phyloP scores from a whole-genome alignment of 2,329 filamentous ascomycete genomes.

The Hypoxylon sp. region DNA sequence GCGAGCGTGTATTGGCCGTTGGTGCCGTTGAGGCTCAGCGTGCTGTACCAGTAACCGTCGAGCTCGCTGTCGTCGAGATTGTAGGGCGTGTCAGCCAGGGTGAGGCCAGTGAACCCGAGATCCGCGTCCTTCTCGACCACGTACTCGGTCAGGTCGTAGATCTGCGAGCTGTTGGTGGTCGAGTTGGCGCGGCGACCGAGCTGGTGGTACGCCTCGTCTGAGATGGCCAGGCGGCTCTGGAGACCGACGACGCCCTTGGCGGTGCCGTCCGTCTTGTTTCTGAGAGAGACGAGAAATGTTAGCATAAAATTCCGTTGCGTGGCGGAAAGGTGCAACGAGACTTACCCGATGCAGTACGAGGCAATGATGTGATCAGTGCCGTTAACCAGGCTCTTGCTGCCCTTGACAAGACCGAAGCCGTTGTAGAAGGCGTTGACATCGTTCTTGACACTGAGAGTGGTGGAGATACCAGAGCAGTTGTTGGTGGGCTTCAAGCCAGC shows the following conservation, averaged over 20 bases:
- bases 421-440: slow-evolving; percentile 22
- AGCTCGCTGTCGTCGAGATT: slow-evolving; percentile 19
- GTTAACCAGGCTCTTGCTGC: slow-evolving; percentile 14
- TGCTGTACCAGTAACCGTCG: slow-evolving; percentile 24
- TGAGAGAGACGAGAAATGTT: slow-evolving; percentile 4
- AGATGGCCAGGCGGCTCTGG: slow-evolving; percentile 17
- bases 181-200: slow-evolving; percentile 8
- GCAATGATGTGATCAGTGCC: slow-evolving; percentile 20
- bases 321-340: background rate
- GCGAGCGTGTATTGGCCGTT: slow-evolving; percentile 16
- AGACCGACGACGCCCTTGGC: slow-evolving; percentile 12
- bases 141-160: slow-evolving; percentile 20
- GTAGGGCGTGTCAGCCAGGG: slow-evolving; percentile 9
- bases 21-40: slow-evolving; percentile 19
- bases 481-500: slow-evolving; percentile 10
- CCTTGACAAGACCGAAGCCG: slow-evolving; percentile 18
- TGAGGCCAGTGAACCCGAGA: slow-evolving; percentile 17
- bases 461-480: slow-evolving; percentile 21
- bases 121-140: slow-evolving; percentile 13
- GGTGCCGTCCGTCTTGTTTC: slow-evolving; percentile 23
- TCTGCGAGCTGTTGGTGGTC: slow-evolving; percentile 11
- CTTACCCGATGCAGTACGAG: slow-evolving; percentile 23
- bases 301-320: background rate
- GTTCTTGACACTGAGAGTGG: slow-evolving; percentile 19
- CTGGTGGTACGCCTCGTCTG: slow-evolving; percentile 8